Evolutionary conservation across 164 flowering plant genomes (phyloP).

Genomic region (Dillenia turbinata): DNA sequence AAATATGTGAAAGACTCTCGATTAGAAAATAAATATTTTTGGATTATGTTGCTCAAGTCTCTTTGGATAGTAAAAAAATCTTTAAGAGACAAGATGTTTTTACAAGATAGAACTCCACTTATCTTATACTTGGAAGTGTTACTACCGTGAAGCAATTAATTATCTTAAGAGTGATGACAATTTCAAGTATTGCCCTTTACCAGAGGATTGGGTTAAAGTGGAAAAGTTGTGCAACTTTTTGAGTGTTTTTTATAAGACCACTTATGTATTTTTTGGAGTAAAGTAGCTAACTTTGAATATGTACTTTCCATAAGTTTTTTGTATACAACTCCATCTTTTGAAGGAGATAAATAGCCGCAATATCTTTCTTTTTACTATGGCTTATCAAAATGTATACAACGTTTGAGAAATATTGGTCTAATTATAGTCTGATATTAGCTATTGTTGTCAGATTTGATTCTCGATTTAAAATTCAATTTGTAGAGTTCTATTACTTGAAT

Average conservation of each 20-base stretch:
- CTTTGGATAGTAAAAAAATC: background rate
- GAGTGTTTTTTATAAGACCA: conserved; percentile 4
- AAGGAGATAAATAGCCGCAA: background rate
- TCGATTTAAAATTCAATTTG: conserved; percentile 1
- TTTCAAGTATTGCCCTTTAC: conserved; percentile 6
- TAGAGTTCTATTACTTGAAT: background rate
- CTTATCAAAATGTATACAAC: background rate
- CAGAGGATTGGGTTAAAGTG: conserved; percentile 6
- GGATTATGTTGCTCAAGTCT: background rate
- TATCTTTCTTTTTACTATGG: background rate
- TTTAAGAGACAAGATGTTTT: conserved; percentile 13
- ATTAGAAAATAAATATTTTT: background rate
- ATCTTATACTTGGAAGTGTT: conserved; percentile 8
- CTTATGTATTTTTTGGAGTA: conserved; percentile 1
- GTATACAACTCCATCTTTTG: background rate
- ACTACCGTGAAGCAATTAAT: background rate
- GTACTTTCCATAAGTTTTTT: conserved; percentile 8
- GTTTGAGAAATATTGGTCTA: conserved; percentile 14
- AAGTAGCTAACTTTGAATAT: conserved; percentile 7
- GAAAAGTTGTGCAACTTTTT: conserved; percentile 9
- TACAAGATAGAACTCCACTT: conserved; percentile 14
- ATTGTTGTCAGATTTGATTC: conserved; percentile 8
- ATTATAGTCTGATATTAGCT: conserved; percentile 3
- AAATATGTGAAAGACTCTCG: conserved; percentile 2
- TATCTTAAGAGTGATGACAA: background rate